These are phyloP conservation scores for Podospora appendiculata DNA, from an alignment of 495 filamentous ascomycete species.

Conservation along the genomic window DNA sequence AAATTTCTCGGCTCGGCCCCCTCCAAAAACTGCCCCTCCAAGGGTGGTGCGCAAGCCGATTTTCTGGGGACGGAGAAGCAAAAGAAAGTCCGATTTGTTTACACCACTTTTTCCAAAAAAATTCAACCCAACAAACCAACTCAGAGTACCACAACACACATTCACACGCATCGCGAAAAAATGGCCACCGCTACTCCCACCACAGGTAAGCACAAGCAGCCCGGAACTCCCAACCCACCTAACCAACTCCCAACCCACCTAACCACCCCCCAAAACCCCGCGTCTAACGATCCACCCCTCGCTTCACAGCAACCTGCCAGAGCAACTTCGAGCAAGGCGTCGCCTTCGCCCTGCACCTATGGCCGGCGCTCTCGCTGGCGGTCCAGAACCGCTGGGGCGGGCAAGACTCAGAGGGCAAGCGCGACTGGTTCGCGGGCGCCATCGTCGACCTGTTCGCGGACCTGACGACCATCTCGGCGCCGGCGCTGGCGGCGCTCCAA, in stretches of 20 bases:
- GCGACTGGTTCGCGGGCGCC: slow-evolving; percentile 90
- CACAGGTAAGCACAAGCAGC: not conserved
- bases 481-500: not conserved
- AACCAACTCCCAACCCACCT: not conserved
- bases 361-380: slow-evolving; percentile 80
- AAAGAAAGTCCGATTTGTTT: too few relatives aligned
- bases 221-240: too few relatives aligned
- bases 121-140: too few relatives aligned
- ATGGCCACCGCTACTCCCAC: not conserved
- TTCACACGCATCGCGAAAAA: too few relatives aligned
- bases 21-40: not conserved
- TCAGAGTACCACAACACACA: too few relatives aligned
- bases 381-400: slow-evolving; percentile 87
- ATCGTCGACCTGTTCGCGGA: slow-evolving; percentile 72
- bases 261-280: too few relatives aligned
- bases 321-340: slow-evolving; percentile 72
- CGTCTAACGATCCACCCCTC: slow-evolving; percentile 13
- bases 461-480: slow-evolving; percentile 32
- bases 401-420: slow-evolving; percentile 74
- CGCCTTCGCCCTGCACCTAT: slow-evolving; percentile 69
- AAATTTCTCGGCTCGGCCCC: too few relatives aligned
- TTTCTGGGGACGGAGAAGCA: too few relatives aligned
- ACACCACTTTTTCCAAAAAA: too few relatives aligned
- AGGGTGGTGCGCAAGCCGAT: not conserved
- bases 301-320: slow-evolving; percentile 56